phyloP scores from a whole-genome alignment of 768 basidiomycete genomes.

The Xerocomus brunneocitrinus region DNA sequence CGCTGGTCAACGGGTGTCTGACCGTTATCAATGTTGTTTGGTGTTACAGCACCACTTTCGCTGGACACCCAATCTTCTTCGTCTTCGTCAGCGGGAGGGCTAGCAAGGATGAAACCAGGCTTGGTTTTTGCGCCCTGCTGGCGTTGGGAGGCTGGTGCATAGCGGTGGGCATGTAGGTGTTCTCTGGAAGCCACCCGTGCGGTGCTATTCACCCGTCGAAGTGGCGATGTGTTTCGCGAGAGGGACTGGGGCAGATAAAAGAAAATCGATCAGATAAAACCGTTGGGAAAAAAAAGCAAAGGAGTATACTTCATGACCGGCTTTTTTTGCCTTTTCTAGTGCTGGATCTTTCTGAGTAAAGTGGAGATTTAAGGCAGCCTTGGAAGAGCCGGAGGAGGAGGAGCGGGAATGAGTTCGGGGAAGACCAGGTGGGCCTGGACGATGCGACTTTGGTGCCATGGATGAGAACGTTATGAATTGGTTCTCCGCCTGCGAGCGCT shows the following conservation, averaged over 20 bases:
- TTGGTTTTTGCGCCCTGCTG: constrained; percentile 38
- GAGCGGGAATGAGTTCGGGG: constrained; percentile 61
- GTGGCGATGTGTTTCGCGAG: constrained; percentile 25
- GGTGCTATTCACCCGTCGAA: constrained; percentile 25
- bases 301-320: constrained; percentile 38
- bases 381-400: constrained; percentile 52
- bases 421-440: constrained; percentile 40
- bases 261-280: constrained; percentile 10
- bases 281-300: constrained; percentile 9
- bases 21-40: constrained; percentile 43
- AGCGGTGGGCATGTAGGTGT: constrained; percentile 33
- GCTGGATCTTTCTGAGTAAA: constrained; percentile 61
- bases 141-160: constrained; percentile 26
- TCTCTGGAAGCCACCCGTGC: constrained; percentile 28
- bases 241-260: constrained; percentile 9
- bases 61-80: constrained; percentile 79
- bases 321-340: constrained; percentile 53
- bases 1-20: constrained; percentile 30
- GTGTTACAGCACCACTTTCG: constrained; percentile 71
- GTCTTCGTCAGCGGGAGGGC: constrained; percentile 46
- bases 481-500: constrained; percentile 26
- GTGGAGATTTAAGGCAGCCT: constrained; percentile 56
- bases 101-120: constrained; percentile 56
- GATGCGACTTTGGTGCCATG: constrained; percentile 52
- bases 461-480: constrained; percentile 22